Evolutionary conservation across 2,329 filamentous ascomycete species (phyloP), one percentile per base, ranked within the genome.

Genomic region (Alternaria gaisen): DNA sequence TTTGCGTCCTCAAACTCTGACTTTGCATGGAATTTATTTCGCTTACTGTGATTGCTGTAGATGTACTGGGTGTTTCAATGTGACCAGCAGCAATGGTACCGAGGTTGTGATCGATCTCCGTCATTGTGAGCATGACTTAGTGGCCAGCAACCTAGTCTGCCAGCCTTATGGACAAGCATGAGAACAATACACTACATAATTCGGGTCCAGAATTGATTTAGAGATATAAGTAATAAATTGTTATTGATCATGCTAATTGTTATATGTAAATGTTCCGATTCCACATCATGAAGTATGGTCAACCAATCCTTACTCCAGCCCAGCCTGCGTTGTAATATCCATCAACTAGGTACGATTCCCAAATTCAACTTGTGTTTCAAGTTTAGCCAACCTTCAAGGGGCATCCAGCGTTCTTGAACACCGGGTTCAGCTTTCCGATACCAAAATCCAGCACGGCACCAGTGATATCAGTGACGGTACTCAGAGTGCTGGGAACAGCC

Each of bases 341-440:
- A 16, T 30, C 5, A 30, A 10, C 28, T 11, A 11, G 28, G 20
- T 36, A 16, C 18, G 6, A 16, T 38, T 16, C 5, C 36, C 20
- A 14, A 50, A 30, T 22, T n/a, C 16, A 3, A 36, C 14, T 16
- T 20, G 20, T 38, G 32, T 10, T 50, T 24, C 22, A 2, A 12
- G 5, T 42, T 36, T 50, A 36, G 32, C 20, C n/a, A 9, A 50
- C 32, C 46, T 24, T 50, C 20, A 50, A 18, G 9, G 59, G 56
- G 79, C 95, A 48, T 80, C 81, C 48, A 53, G 70, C 46, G 14
- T 70, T 72, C 59, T 63, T 46, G 55, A 74, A 74, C 6, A 66
- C 51, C 0, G 69, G 70, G 42, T 72, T 72, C 28, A 74, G 47
- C 58, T 72, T 67, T 12, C 61, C 61, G 3, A 62, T 20, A 3